phyloP scores from a whole-genome alignment of 2,329 filamentous ascomycete genomes.

The Monosporascus sp. region DNA sequence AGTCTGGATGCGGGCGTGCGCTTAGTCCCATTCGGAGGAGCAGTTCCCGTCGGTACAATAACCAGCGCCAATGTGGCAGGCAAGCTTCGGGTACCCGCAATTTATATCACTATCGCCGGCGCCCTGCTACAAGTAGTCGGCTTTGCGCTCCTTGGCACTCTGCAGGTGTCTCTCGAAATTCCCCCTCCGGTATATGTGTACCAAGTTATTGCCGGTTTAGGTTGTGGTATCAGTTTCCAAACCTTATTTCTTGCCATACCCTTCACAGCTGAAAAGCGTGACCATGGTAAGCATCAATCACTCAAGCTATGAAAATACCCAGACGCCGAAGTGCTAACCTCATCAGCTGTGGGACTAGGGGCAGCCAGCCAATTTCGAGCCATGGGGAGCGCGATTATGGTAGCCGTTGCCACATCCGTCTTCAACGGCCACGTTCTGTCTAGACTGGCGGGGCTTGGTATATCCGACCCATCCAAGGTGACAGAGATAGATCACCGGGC shows the following conservation, averaged over 20 bases:
- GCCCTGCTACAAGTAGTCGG: conserved; percentile 1
- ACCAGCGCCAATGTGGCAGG: background rate
- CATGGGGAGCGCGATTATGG: background rate
- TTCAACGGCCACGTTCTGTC: conserved; percentile 1
- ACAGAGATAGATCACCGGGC: background rate
- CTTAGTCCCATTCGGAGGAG: conserved; percentile 10
- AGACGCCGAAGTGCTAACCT: background rate
- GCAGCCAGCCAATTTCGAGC: conserved; percentile 1
- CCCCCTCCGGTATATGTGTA: background rate
- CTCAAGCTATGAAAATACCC: background rate
- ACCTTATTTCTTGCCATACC: background rate
- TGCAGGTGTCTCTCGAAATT: background rate
- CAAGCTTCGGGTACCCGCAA: background rate
- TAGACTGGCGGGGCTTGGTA: background rate
- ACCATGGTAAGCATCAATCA: background rate
- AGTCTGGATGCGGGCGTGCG: conserved; percentile 8
- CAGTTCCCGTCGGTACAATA: background rate
- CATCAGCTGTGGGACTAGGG: conserved; percentile 1
- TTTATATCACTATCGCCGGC: background rate
- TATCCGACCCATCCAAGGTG: background rate
- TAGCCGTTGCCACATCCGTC: conserved; percentile 1
- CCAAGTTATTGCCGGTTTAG: background rate
- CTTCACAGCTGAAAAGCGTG: background rate
- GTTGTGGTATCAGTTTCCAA: conserved; percentile 1
- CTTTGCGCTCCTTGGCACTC: conserved; percentile 1